Conservation (phyloP, 371 early-diverging fungal genomes). For the Rhizopus delemar region DNA sequence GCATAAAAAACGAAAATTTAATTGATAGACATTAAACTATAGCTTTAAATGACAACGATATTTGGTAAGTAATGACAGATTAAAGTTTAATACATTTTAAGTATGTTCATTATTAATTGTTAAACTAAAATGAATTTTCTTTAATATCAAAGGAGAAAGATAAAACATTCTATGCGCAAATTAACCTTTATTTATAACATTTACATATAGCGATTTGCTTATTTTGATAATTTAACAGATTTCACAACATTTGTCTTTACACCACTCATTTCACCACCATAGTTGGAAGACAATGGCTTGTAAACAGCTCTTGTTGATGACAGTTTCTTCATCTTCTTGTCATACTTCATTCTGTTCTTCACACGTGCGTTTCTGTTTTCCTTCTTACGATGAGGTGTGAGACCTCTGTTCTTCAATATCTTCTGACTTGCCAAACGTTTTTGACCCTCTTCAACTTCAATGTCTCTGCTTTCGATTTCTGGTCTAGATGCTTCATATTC, state of each 20-base stretch:
- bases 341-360: constrained; percentile 86
- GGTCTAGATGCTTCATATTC: constrained; percentile 45
- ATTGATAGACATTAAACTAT: too few relatives aligned
- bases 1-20: too few relatives aligned
- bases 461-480: constrained; percentile 45
- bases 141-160: neutral
- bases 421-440: constrained; percentile 86
- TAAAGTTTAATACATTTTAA: neutral
- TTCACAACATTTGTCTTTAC: constrained; percentile 86
- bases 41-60: too few relatives aligned
- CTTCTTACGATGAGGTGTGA: constrained; percentile 92
- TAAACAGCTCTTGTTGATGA: constrained; percentile 74
- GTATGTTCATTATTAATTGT: neutral
- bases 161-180: neutral
- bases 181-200: neutral
- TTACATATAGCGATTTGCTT: neutral
- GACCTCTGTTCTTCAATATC: constrained; percentile 95
- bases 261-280: constrained; percentile 94
- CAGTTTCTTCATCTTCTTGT: constrained; percentile 88
- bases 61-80: too few relatives aligned
- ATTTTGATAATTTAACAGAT: constrained; percentile 66
- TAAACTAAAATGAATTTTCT: neutral
- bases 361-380: constrained; percentile 95
- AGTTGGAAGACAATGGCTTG: constrained; percentile 63
- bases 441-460: constrained; percentile 53